phyloP scores from a whole-genome alignment of 768 basidiomycete species.

The Grammothele lineata region DNA sequence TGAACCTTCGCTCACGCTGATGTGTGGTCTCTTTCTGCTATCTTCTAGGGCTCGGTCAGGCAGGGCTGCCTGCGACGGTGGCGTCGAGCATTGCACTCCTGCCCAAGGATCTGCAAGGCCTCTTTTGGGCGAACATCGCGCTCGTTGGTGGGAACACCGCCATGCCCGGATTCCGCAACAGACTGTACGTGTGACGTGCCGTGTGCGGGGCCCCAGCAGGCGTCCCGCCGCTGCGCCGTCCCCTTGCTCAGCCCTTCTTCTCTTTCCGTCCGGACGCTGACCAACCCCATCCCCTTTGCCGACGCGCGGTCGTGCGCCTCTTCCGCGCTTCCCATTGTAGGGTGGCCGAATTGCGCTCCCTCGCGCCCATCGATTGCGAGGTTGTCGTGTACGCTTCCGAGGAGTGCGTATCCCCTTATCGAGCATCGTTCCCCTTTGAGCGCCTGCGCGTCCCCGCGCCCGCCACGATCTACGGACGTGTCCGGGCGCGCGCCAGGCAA shows the following conservation, averaged over 20 bases:
- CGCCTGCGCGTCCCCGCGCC: too few species aligned
- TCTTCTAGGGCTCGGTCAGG: constrained; percentile 66
- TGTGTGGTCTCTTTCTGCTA: constrained; percentile 5
- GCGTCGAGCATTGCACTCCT: constrained; percentile 72
- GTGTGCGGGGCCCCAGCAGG: too few species aligned
- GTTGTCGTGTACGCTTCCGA: constrained; percentile 67
- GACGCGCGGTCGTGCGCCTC: too few species aligned
- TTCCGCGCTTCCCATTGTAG: constrained; percentile 34
- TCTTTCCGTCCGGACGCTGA: constrained; percentile 6
- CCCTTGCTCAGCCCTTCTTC: background rate
- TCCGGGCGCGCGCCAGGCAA: too few species aligned
- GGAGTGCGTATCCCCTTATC: constrained; percentile 49
- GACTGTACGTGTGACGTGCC: constrained; percentile 51
- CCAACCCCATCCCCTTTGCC: too few species aligned
- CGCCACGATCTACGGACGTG: too few species aligned
- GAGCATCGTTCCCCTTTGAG: background rate
- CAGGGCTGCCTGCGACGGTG: constrained; percentile 73
- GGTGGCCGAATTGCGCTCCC: constrained; percentile 63
- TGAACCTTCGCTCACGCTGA: constrained; percentile 9
- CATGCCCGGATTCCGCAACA: constrained; percentile 65
- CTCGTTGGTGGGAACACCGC: constrained; percentile 81
- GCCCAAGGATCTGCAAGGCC: constrained; percentile 77
- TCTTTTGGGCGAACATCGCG: constrained; percentile 96
- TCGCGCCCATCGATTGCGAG: constrained; percentile 81
- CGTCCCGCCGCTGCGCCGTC: background rate